phyloP scores from a whole-genome alignment of 148 eudicot species.

The Limonium bicolor region DNA sequence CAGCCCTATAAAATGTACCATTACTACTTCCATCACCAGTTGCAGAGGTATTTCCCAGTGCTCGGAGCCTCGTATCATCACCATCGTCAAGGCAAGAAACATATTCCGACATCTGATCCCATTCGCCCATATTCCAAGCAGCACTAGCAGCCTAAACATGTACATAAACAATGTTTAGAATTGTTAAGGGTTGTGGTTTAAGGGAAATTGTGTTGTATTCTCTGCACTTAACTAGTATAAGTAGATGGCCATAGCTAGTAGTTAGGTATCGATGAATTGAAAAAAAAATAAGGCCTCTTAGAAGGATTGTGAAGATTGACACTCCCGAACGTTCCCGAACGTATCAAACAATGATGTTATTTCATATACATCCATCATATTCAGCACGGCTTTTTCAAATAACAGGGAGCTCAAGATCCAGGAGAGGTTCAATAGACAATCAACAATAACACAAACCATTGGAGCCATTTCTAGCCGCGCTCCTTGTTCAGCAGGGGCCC shows the following conservation, averaged over 20 bases:
- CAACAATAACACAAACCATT: too few relatives aligned
- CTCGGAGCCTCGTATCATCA: constrained; percentile 71
- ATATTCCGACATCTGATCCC: constrained; percentile 99
- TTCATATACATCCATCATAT: too few relatives aligned
- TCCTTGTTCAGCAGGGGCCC: constrained; percentile 92
- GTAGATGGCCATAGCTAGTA: too few relatives aligned
- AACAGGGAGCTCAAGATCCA: too few relatives aligned
- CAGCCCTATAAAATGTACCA: constrained; percentile 90
- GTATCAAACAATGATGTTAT: too few relatives aligned
- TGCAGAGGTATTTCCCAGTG: constrained; percentile 77
- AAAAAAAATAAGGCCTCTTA: too few relatives aligned
- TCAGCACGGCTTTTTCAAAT: too few relatives aligned
- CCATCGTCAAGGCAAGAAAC: constrained; percentile 95
- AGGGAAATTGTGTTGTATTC: too few relatives aligned
- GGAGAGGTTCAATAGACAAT: background rate
- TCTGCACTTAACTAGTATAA: too few relatives aligned
- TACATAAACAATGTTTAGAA: background rate
- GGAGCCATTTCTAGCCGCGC: constrained; percentile 98
- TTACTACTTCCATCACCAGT: constrained; percentile 88
- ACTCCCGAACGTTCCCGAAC: too few relatives aligned
- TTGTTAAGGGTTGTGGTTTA: constrained; percentile 1
- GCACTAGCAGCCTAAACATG: constrained; percentile 72
- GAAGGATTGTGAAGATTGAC: too few relatives aligned
- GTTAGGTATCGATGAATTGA: too few relatives aligned
- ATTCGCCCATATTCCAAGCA: constrained; percentile 99